Conservation (phyloP, 1,284 basidiomycete genomes). For the Sporisorium scitamineum region DNA sequence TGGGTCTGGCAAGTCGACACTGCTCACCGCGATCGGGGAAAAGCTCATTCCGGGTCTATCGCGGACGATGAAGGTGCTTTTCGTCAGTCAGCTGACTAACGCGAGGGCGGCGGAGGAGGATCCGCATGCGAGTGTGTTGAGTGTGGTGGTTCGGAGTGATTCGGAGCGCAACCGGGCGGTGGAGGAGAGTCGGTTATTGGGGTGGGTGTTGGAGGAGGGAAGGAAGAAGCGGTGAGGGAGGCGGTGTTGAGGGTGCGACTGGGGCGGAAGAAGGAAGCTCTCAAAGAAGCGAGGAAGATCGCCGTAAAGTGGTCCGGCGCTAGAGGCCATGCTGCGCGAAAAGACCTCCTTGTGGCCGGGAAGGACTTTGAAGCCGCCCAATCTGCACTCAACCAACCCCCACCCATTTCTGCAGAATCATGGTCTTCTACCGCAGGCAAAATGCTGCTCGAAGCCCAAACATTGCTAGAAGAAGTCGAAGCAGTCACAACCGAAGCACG, state of each 20-base stretch:
- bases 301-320: conserved; percentile 76
- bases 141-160: conserved; percentile 70
- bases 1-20: conserved; percentile 74
- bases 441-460: conserved; percentile 68
- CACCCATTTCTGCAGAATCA: conserved; percentile 32
- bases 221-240: conserved; percentile 47
- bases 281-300: conserved; percentile 74
- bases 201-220: conserved; percentile 64
- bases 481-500: conserved; percentile 73
- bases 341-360: conserved; percentile 72
- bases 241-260: conserved; percentile 61
- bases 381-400: conserved; percentile 21
- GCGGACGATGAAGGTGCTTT: conserved; percentile 73
- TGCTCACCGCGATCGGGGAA: conserved; percentile 72
- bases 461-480: conserved; percentile 67
- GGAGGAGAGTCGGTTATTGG: conserved; percentile 63
- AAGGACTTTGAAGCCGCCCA: conserved; percentile 65
- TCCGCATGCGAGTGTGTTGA: conserved; percentile 54
- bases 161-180: conserved; percentile 58
- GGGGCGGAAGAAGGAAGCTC: conserved; percentile 68
- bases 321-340: conserved; percentile 75
- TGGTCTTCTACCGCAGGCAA: conserved; percentile 64
- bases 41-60: conserved; percentile 74
- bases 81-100: conserved; percentile 73
- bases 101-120: conserved; percentile 25